phyloP scores from a whole-genome alignment of 495 filamentous ascomycete species.

The Astrothelium subdiscretum region DNA sequence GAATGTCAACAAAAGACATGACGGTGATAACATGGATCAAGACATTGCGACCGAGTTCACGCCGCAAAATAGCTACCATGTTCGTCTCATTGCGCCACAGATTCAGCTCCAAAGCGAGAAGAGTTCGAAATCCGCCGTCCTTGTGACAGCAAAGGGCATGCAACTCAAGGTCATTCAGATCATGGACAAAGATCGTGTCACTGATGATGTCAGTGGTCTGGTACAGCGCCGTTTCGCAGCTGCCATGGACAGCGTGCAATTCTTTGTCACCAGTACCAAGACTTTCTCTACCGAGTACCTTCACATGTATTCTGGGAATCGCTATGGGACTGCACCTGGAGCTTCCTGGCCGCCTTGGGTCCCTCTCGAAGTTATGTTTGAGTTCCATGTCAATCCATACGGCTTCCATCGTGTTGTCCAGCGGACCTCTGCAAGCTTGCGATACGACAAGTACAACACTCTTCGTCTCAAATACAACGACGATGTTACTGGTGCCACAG shows the following conservation, averaged over 20 bases:
- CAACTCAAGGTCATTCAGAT: conserved; percentile 92
- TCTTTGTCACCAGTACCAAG: conserved; percentile 91
- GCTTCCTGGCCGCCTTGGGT: conserved; percentile 97
- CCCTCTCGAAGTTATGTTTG: conserved; percentile 94
- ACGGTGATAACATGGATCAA: conserved; percentile 47
- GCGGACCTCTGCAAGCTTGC: conserved; percentile 81
- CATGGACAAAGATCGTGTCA: conserved; percentile 89
- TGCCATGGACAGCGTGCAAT: conserved; percentile 91
- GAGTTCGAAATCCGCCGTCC: conserved; percentile 79
- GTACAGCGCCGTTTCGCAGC: conserved; percentile 89
- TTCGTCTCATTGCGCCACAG: conserved; percentile 90
- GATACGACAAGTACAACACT: conserved; percentile 97
- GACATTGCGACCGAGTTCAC: conserved; percentile 82
- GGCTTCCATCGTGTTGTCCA: conserved; percentile 93
- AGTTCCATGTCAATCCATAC: conserved; percentile 82
- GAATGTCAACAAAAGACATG: conserved; percentile 4
- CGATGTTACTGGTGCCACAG: conserved; percentile 57
- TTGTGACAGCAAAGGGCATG: conserved; percentile 95
- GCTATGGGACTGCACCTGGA: conserved; percentile 72
- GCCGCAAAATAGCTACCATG: conserved; percentile 86
- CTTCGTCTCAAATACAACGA: conserved; percentile 96
- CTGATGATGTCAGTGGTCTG: conserved; percentile 84
- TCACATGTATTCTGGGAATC: conserved; percentile 86
- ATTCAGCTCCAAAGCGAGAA: conserved; percentile 98
- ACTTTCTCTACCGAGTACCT: conserved; percentile 67